Evolutionary conservation across 2,329 filamentous ascomycete species (phyloP), one percentile per base, ranked within the genome.

Genomic region (Calcarisporium arbuscula): DNA sequence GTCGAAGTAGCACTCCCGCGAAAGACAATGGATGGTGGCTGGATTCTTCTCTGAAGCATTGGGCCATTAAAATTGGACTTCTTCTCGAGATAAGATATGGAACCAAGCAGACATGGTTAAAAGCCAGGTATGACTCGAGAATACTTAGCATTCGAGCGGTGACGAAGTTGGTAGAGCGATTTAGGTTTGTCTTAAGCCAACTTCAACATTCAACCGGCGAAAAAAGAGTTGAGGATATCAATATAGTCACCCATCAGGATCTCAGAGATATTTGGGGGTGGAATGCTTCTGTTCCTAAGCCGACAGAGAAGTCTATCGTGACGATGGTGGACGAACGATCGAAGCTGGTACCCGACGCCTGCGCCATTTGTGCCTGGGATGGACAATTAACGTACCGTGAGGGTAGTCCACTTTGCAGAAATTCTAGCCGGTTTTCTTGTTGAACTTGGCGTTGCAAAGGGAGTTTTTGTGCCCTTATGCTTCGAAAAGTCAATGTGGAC

Each of bases 281-380:
- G 22, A 25, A 25, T 4, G 22, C 22, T 25, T 10, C 22, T 9
- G 22, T 25, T 9, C 22, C 22, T 25, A 14, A 25, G 22, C 10
- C 22, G 14, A 9, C 10, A 9, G 22, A 25, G 22, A 25, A 9
- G 10, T 14, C 22, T 25, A 14, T 25, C n/a, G n/a, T n/a, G n/a
- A n/a, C n/a, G 8, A 23, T 41, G 8, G 23, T 41, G 11, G 19
- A 19, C 4, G 17, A 38, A 8, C 14, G 19, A 2, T 31, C 28
- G 6, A 23, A 16, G 3, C 8, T 9, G 3, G 7, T 14, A 5
- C 33, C 33, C 3, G 5, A 17, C 8, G 19, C 11, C 8, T 19
- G 23, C 8, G 32, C 36, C 5, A 20, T 38, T 4, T 34, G 12
- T 11, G 26, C 36, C 11, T 25, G 22, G 22, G 22, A 25, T 25